These are phyloP conservation scores for Nemania diffusa DNA, from an alignment of 2,329 filamentous ascomycete genomes.

Conservation along the genomic window DNA sequence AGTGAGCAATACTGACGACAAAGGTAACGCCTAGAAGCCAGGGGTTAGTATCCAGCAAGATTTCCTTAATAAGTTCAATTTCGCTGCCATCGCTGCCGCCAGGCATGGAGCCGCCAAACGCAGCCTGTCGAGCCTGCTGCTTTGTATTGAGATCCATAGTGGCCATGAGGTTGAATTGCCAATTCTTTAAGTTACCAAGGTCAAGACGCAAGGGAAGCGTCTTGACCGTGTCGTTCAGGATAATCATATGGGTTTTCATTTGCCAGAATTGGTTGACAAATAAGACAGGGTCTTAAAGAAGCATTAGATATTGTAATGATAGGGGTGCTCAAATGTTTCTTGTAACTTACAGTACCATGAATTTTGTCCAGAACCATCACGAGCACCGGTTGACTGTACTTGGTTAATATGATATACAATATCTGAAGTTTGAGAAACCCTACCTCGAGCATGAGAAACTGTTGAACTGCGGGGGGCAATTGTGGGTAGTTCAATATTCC, in stretches of 20 bases:
- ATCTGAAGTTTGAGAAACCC: constrained; percentile 2
- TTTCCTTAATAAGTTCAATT: constrained; percentile 96
- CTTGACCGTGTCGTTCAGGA: constrained; percentile 89
- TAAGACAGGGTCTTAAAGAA: constrained; percentile 76
- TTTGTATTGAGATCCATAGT: constrained; percentile 89
- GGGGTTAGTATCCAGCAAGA: constrained; percentile 89
- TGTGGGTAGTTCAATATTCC: constrained; percentile 74
- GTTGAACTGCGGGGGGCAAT: constrained; percentile 77
- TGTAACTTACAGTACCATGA: constrained; percentile 79
- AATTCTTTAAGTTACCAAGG: constrained; percentile 81
- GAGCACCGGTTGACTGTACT: constrained; percentile 70
- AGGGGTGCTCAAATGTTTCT: not conserved
- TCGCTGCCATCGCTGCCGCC: constrained; percentile 90
- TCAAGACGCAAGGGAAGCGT: constrained; percentile 84
- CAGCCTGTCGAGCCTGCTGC: constrained; percentile 80
- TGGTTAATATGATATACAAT: constrained; percentile 13
- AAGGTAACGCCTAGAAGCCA: constrained; percentile 88
- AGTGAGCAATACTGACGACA: constrained; percentile 87
- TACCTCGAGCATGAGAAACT: constrained; percentile 80
- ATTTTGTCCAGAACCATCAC: constrained; percentile 86
- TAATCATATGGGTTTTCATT: constrained; percentile 87
- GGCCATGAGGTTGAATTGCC: constrained; percentile 90
- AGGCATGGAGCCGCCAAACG: constrained; percentile 73
- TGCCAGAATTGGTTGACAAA: constrained; percentile 99
- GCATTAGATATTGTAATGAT: constrained; percentile 30